These are phyloP conservation scores for Pseudogymnoascus sp. DNA, from an alignment of 2,329 filamentous ascomycete species.

Conservation along the genomic window DNA sequence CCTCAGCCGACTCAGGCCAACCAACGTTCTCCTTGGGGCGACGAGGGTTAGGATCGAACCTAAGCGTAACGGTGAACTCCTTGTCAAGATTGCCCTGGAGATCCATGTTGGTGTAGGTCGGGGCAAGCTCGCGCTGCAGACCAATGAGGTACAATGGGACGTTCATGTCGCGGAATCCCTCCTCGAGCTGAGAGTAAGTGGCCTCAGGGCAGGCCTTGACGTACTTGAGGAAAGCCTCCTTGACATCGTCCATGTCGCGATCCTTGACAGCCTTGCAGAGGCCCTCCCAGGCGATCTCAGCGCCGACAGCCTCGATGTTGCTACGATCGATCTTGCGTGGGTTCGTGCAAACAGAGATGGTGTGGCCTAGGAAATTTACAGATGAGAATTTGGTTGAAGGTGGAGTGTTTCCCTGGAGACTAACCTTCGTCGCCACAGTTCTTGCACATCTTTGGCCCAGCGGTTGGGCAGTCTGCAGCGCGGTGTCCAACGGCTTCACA, in stretches of 20 bases:
- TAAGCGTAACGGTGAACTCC: slow-evolving; percentile 56
- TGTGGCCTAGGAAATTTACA: slow-evolving; percentile 41
- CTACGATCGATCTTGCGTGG: slow-evolving; percentile 51
- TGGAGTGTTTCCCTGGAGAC: slow-evolving; percentile 13
- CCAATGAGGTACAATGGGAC: slow-evolving; percentile 56
- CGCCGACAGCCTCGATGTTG: slow-evolving; percentile 39
- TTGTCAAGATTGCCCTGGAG: slow-evolving; percentile 60
- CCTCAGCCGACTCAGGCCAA: slow-evolving; percentile 52
- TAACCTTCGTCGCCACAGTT: slow-evolving; percentile 56
- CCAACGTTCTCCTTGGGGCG: slow-evolving; percentile 50
- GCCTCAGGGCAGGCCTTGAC: slow-evolving; percentile 51
- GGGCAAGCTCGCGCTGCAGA: slow-evolving; percentile 47
- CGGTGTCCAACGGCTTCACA: slow-evolving; percentile 48
- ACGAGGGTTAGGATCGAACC: slow-evolving; percentile 49
- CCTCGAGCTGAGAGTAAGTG: slow-evolving; percentile 55
- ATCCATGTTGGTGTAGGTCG: slow-evolving; percentile 62
- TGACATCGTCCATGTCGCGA: slow-evolving; percentile 55
- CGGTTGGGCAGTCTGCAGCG: slow-evolving; percentile 55
- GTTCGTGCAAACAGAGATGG: slow-evolving; percentile 47
- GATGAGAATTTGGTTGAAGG: background rate
- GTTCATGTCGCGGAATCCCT: slow-evolving; percentile 45
- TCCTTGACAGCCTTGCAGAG: slow-evolving; percentile 45
- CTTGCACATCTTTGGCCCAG: slow-evolving; percentile 47
- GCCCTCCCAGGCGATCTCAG: slow-evolving; percentile 51
- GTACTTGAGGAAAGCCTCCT: slow-evolving; percentile 52